phyloP scores from a whole-genome alignment of 257 asterid genomes.

The Nicotiana noctiflora region DNA sequence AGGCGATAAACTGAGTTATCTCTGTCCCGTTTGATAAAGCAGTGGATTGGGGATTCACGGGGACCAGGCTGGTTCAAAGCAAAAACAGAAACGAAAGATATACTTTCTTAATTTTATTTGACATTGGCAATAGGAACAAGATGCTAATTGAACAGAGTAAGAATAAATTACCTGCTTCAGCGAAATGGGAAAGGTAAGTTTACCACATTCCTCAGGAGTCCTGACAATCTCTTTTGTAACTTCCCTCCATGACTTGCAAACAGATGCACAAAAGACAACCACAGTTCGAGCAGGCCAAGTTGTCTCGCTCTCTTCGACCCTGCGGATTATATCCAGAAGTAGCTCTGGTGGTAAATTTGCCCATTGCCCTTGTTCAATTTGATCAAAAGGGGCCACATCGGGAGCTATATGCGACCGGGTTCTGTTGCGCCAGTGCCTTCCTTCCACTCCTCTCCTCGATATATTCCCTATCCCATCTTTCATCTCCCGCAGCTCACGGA shows the following conservation, averaged over 20 bases:
- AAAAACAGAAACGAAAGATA: background rate
- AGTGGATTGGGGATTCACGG: conserved; percentile 61
- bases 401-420: conserved; percentile 66
- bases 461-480: conserved; percentile 77
- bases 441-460: conserved; percentile 56
- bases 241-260: conserved; percentile 89
- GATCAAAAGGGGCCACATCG: conserved; percentile 45
- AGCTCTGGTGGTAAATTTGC: conserved; percentile 77
- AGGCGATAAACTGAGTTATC: conserved; percentile 50
- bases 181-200: conserved; percentile 16
- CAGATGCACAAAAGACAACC: conserved; percentile 79
- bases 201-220: conserved; percentile 40
- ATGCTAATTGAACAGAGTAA: background rate
- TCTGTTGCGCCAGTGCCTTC: conserved; percentile 60
- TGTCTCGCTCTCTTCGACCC: conserved; percentile 84
- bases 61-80: conserved; percentile 53
- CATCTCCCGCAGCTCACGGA: conserved; percentile 69
- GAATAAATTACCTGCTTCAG: conserved; percentile 60
- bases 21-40: conserved; percentile 70
- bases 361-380: conserved; percentile 80
- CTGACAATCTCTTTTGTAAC: conserved; percentile 83
- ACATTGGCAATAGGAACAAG: background rate
- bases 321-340: conserved; percentile 67
- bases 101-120: background rate
- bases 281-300: conserved; percentile 82